Evolutionary conservation across 352 stramenopile species (phyloP).

Genomic region (Lagenidium sp.): DNA sequence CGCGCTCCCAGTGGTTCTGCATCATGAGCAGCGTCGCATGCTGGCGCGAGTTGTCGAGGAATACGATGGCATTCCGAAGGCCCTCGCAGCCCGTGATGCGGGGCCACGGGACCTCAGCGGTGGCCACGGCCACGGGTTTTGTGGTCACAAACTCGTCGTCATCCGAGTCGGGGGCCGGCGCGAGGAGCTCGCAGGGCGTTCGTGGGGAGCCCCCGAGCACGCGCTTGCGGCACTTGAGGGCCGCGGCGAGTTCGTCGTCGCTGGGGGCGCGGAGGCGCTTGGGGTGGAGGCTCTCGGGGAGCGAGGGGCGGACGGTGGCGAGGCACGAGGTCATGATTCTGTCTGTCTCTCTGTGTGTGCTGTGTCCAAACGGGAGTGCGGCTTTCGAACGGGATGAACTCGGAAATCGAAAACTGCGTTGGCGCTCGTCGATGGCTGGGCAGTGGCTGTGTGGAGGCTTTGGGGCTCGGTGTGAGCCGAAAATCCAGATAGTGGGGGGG

Average conservation of each 20-base stretch:
- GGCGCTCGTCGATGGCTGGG: too few relatives aligned
- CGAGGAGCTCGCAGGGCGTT: constrained; percentile 13
- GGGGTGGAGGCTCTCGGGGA: constrained; percentile 11
- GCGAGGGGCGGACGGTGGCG: constrained; percentile 27
- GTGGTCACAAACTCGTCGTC: too few relatives aligned
- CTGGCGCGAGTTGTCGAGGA: constrained; percentile 57
- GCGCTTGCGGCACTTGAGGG: constrained; percentile 52
- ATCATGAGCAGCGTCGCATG: constrained; percentile 69
- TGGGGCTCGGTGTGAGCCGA: too few relatives aligned
- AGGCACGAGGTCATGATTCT: constrained; percentile 35
- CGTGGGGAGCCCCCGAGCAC: constrained; percentile 39
- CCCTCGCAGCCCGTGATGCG: constrained; percentile 39
- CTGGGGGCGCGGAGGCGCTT: constrained; percentile 18
- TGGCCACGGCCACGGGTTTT: background rate
- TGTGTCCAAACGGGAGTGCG: too few relatives aligned
- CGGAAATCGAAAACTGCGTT: too few relatives aligned
- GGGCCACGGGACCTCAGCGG: constrained; percentile 20
- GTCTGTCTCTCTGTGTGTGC: background rate
- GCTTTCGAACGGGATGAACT: constrained; percentile 7
- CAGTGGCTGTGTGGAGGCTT: too few relatives aligned
- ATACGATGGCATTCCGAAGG: constrained; percentile 52
- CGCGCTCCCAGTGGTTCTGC: constrained; percentile 73
- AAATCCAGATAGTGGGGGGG: too few relatives aligned
- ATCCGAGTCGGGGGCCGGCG: background rate
- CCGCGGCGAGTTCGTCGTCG: too few relatives aligned